Evolutionary conservation across 257 asterid species (phyloP).

Genomic region (Oldenlandia corymbosa): DNA sequence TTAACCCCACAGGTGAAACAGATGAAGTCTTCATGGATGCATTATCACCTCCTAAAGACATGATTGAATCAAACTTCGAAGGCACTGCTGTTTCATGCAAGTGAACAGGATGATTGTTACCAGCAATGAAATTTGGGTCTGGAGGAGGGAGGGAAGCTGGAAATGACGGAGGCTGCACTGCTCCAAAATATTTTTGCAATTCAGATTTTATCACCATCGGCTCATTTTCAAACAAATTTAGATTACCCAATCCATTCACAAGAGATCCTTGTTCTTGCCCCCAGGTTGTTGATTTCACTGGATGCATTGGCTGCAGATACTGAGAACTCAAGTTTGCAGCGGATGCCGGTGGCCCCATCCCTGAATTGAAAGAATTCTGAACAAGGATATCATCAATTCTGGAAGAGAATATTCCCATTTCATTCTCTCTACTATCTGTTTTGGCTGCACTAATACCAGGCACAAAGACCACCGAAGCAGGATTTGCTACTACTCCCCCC

Average conservation of each 20-base stretch:
- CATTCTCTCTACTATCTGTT: conserved; percentile 27
- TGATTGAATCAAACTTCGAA: conserved; percentile 41
- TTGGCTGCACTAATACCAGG: conserved; percentile 24
- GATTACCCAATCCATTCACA: conserved; percentile 45
- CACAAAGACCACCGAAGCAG: conserved; percentile 10
- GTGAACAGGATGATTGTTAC: conserved; percentile 31
- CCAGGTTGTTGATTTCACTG: conserved; percentile 48
- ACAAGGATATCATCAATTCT: conserved; percentile 35
- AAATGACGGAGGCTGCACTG: conserved; percentile 41
- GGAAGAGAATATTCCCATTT: conserved; percentile 31
- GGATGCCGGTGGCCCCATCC: conserved; percentile 28
- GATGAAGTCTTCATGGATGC: conserved; percentile 41
- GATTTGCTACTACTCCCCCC: conserved; percentile 31
- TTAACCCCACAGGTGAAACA: conserved; percentile 44
- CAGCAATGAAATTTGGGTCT: conserved; percentile 16
- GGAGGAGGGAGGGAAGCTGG: conserved; percentile 49
- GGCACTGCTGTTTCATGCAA: conserved; percentile 40
- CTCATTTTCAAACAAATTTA: conserved; percentile 55
- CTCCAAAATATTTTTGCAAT: conserved; percentile 42
- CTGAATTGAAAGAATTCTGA: conserved; percentile 34
- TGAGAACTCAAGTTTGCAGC: conserved; percentile 31
- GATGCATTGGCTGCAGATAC: conserved; percentile 39
- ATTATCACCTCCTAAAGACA: conserved; percentile 43
- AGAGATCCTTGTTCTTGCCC: conserved; percentile 38
- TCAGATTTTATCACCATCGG: conserved; percentile 32